Evolutionary conservation across 371 early-diverging fungal species (phyloP).

Genomic region (Batrachochytrium dendrobatidis): DNA sequence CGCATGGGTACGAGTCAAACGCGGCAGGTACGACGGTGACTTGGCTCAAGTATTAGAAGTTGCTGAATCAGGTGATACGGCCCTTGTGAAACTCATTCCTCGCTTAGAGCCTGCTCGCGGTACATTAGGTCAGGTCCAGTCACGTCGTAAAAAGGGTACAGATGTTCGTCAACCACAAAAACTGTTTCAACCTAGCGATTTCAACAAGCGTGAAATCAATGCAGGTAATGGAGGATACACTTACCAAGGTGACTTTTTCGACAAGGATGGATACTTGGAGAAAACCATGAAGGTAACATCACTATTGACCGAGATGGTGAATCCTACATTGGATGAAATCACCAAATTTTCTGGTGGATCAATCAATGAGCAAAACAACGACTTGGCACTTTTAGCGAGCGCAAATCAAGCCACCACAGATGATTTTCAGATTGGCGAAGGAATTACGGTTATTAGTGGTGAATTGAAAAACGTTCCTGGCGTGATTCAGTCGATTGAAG

Average conservation of each 20-base stretch:
- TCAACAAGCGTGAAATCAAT: conserved; percentile 18
- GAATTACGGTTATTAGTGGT: conserved; percentile 83
- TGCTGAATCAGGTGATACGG: conserved; percentile 67
- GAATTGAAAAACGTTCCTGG: conserved; percentile 81
- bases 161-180: conserved; percentile 37
- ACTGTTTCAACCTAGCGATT: conserved; percentile 68
- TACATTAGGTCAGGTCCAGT: too few species aligned
- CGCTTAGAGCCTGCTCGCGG: conserved; percentile 59
- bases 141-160: conserved; percentile 45
- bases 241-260: conserved; percentile 73
- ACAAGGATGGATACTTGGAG: conserved; percentile 80
- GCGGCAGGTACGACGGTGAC: conserved; percentile 95
- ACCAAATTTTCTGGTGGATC: conserved; percentile 59
- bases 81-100: conserved; percentile 83
- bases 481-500: conserved; percentile 60
- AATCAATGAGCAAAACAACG: conserved; percentile 15
- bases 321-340: conserved; percentile 91
- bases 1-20: conserved; percentile 88
- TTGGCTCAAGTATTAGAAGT: conserved; percentile 83
- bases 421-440: conserved; percentile 75
- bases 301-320: conserved; percentile 70
- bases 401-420: conserved; percentile 10
- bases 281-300: conserved; percentile 76
- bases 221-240: conserved; percentile 23
- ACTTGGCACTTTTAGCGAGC: conserved; percentile 13